Conservation (phyloP, 768 basidiomycete species). For the Lactarius evosmus region DNA sequence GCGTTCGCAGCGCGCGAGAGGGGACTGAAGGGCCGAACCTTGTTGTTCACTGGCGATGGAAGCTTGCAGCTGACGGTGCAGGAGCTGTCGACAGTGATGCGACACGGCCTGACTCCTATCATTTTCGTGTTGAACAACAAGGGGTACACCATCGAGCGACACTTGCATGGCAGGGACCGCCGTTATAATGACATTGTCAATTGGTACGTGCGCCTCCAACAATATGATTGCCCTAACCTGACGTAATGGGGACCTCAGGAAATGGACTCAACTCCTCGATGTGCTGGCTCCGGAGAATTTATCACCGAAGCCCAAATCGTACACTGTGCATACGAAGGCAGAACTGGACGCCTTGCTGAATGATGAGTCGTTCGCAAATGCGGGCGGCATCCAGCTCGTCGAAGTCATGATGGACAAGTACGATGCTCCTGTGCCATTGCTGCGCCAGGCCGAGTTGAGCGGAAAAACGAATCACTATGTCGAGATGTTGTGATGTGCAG, state of each 20-base stretch:
- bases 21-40: conserved; percentile 54
- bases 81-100: conserved; percentile 83
- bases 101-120: conserved; percentile 69
- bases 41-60: conserved; percentile 85
- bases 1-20: conserved; percentile 74
- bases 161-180: conserved; percentile 62
- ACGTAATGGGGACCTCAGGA: conserved; percentile 38
- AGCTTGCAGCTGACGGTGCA: conserved; percentile 80
- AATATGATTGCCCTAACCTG: neutral
- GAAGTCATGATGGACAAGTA: conserved; percentile 72
- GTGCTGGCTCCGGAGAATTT: conserved; percentile 51
- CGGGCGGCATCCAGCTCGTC: conserved; percentile 71
- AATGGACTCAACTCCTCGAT: conserved; percentile 62
- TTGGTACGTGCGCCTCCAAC: conserved; percentile 44
- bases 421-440: conserved; percentile 68
- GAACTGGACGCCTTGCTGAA: conserved; percentile 69
- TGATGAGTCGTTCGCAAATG: conserved; percentile 55
- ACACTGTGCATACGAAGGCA: conserved; percentile 61
- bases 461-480: conserved; percentile 49
- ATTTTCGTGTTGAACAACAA: conserved; percentile 79
- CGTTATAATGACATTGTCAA: conserved; percentile 84
- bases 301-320: conserved; percentile 52
- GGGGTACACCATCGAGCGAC: conserved; percentile 87
- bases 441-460: conserved; percentile 53
- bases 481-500: neutral